Percentiles rank a stretch among this genome's conserved stretches.
Conservation (phyloP, 805 yeast genomes). For the Schwanniomyces yamadae region DNA sequence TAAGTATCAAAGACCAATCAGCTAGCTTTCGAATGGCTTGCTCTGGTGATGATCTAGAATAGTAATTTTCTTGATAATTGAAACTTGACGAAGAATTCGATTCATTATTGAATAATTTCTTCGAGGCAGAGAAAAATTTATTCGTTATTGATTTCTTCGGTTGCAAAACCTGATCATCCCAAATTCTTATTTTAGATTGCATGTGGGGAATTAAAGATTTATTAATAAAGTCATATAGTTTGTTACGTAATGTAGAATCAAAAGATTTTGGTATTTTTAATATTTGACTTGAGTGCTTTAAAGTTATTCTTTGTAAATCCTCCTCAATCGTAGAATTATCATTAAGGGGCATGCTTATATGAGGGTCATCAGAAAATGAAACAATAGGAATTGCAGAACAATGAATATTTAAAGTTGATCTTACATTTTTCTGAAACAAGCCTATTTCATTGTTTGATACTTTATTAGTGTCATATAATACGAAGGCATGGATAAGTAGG, state of each 20-base stretch:
- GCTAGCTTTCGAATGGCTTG: conserved; percentile 78
- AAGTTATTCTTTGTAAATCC: conserved; percentile 40
- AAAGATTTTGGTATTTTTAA: conserved; percentile 33
- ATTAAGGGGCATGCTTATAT: conserved; percentile 12
- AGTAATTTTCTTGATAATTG: conserved; percentile 54
- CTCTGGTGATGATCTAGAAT: conserved; percentile 63
- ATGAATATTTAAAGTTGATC: conserved; percentile 23
- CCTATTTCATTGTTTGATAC: conserved; percentile 27
- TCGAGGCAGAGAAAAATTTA: conserved; percentile 65
- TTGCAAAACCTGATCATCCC: conserved; percentile 81
- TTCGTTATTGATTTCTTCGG: conserved; percentile 78
- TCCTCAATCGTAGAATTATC: conserved; percentile 50
- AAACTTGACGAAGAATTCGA: conserved; percentile 29
- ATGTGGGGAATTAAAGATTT: conserved; percentile 72
- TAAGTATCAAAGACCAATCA: conserved; percentile 89
- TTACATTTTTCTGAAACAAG: conserved; percentile 27
- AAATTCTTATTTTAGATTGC: conserved; percentile 73
- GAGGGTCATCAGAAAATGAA: conserved; percentile 6
- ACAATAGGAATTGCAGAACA: conserved; percentile 22
- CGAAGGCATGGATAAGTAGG: conserved; percentile 44
- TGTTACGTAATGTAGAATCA: conserved; percentile 38
- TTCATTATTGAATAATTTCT: conserved; percentile 48
- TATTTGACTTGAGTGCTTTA: conserved; percentile 17
- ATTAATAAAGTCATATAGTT: conserved; percentile 47
- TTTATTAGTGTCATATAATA: conserved; percentile 27